Percentiles rank a stretch among this genome's conserved stretches.
These are phyloP conservation scores for Austroboletus novae-zelandiae DNA, from an alignment of 1,284 basidiomycete genomes.

Conservation along the genomic window DNA sequence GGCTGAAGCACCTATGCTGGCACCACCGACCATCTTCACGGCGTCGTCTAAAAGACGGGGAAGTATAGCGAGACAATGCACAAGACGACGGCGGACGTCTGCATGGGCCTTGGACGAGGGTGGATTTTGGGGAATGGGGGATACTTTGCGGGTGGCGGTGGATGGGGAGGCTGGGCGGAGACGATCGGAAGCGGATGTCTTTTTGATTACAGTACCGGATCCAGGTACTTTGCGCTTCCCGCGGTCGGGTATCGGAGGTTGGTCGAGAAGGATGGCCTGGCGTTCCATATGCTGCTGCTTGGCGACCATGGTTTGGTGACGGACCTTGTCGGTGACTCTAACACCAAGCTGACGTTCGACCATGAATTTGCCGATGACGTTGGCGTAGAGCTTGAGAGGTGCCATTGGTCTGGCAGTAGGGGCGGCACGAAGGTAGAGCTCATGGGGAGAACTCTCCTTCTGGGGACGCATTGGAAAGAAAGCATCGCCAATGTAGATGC, in stretches of 20 bases:
- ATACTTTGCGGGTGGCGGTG: slow-evolving; percentile 26
- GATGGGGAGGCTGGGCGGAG: slow-evolving; percentile 23
- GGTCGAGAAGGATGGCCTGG: slow-evolving; percentile 51
- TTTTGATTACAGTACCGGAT: slow-evolving; percentile 31
- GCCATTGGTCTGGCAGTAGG: slow-evolving; percentile 54
- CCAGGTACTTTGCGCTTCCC: slow-evolving; percentile 36
- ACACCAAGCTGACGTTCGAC: slow-evolving; percentile 60
- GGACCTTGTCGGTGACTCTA: slow-evolving; percentile 50
- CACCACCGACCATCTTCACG: slow-evolving; percentile 41
- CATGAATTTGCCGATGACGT: slow-evolving; percentile 63
- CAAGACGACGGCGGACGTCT: slow-evolving; percentile 45
- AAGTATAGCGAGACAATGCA: slow-evolving; percentile 53
- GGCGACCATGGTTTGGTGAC: slow-evolving; percentile 54
- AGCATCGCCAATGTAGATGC: slow-evolving; percentile 58
- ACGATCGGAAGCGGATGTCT: slow-evolving; percentile 35
- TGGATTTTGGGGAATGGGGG: slow-evolving; percentile 25
- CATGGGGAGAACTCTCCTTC: slow-evolving; percentile 57
- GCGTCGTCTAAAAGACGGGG: slow-evolving; percentile 46
- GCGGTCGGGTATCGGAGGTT: slow-evolving; percentile 27
- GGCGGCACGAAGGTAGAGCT: slow-evolving; percentile 65
- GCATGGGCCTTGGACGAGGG: slow-evolving; percentile 15
- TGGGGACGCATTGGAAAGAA: slow-evolving; percentile 58
- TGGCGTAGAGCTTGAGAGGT: slow-evolving; percentile 69
- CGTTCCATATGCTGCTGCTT: slow-evolving; percentile 54
- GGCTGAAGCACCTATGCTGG: slow-evolving; percentile 31